Evolutionary conservation across 176 grass and related monocot genomes (phyloP), one percentile per base, ranked within the genome.

Genomic region (Oryza rufipogon): DNA sequence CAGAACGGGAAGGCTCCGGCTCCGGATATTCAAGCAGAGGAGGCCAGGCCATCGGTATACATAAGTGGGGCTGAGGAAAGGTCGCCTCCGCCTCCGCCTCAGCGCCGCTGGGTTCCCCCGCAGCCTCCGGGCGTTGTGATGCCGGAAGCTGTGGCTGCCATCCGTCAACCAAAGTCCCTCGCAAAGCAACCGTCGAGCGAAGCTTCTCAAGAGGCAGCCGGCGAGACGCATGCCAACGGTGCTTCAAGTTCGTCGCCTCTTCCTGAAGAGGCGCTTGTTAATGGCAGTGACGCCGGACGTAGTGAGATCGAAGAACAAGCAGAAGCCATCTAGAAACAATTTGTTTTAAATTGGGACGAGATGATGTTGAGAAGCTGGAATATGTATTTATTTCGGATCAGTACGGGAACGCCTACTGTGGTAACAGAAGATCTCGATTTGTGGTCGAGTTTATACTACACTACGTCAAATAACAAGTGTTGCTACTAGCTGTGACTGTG

Each of bases 111-210:
- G 95, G 88, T 95, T 9, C 92, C 89, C 26, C 91, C 92, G 70
- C 89, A 94, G 70, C 89, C 91, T 70, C 91, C 96, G 25, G 25
- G 87, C 10, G 89, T 99, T 9, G 75, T 30, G 26, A 90, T 96
- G 89, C 88, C 96, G 42, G 96, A 96, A 83, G 96, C 93, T 5
- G 86, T 75, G 2, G 82, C 90, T 12, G 93, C 88, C 44, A 92
- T 99, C 19, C 83, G 93, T 32, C 91, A 95, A 12, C 83, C 75
- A 0, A 95, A 94, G 82, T 70, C 87, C 22, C 36, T 76, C 39
- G 41, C 83, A 11, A 95, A 88, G 79, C 90, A 88, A 61, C 51
- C 67, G 9, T 92, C 76, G 0, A 87, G 75, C 3, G 73, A 88
- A 23, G 7, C 19, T 7, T 41, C 71, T 16, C 83, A 84, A 41